phyloP scores from a whole-genome alignment of 805 yeast species.

The Cyberlindnera meyerae region DNA sequence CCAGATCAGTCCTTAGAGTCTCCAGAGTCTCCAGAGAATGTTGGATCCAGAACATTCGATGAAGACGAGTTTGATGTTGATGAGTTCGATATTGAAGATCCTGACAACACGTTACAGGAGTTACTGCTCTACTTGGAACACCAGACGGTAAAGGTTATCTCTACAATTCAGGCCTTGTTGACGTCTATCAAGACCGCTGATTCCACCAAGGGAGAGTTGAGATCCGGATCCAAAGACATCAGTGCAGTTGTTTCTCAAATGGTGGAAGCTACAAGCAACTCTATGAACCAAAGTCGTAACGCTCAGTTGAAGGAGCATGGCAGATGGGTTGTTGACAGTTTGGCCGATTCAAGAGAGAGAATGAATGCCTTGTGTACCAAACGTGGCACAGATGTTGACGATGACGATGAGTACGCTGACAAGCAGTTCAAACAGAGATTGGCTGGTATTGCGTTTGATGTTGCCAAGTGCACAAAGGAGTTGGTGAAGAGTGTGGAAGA shows the following conservation, averaged over 20 bases:
- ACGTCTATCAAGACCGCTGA: constrained; percentile 73
- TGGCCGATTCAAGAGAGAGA: constrained; percentile 80
- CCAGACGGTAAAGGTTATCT: constrained; percentile 87
- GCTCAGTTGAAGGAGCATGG: constrained; percentile 85
- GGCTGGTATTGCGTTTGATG: constrained; percentile 94
- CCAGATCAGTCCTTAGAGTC: too few species aligned
- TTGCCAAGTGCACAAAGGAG: constrained; percentile 94
- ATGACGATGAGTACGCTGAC: constrained; percentile 69
- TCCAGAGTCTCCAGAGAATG: too few species aligned
- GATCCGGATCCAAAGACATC: constrained; percentile 71
- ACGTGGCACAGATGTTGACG: constrained; percentile 30
- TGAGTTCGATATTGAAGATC: constrained; percentile 75
- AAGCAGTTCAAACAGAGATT: constrained; percentile 87
- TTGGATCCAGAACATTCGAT: constrained; percentile 4
- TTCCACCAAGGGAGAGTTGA: constrained; percentile 68
- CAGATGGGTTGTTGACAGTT: constrained; percentile 80
- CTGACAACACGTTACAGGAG: constrained; percentile 83
- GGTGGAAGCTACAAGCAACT: constrained; percentile 82
- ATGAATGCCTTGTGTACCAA: constrained; percentile 65
- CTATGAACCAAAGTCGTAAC: constrained; percentile 87
- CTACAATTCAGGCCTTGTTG: constrained; percentile 79
- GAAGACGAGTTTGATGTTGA: constrained; percentile 57
- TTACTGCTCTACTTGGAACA: constrained; percentile 83
- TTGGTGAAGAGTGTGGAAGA: constrained; percentile 94
- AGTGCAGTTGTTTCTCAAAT: constrained; percentile 74